A percentile compares a stretch with the other conserved stretches of the same genome.
phyloP scores from a whole-genome alignment of 306 rosid genomes.

The Psophocarpus tetragonolobus region DNA sequence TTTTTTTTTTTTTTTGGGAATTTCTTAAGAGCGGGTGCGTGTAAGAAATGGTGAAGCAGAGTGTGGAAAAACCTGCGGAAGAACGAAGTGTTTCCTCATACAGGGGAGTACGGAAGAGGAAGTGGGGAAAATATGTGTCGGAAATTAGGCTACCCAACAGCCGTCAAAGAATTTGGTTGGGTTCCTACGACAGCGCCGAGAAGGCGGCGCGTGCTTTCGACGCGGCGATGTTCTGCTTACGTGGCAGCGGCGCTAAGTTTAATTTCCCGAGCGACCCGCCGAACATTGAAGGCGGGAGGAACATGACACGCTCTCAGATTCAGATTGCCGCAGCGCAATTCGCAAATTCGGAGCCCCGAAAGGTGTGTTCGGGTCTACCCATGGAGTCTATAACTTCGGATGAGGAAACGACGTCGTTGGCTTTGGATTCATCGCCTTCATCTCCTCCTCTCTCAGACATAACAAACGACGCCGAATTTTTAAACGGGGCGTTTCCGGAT shows the following conservation, averaged over 20 bases:
- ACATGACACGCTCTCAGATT: slow-evolving; percentile 51
- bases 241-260: slow-evolving; percentile 60
- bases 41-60: slow-evolving; percentile 41
- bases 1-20: background rate
- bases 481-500: slow-evolving; percentile 33
- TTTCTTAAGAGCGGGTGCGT: background rate
- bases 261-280: slow-evolving; percentile 75
- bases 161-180: slow-evolving; percentile 81
- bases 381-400: background rate
- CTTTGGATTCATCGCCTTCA: slow-evolving; percentile 29
- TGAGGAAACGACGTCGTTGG: background rate
- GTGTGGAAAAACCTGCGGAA: slow-evolving; percentile 9
- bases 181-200: slow-evolving; percentile 71
- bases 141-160: slow-evolving; percentile 84
- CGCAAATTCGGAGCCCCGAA: slow-evolving; percentile 48
- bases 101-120: slow-evolving; percentile 73
- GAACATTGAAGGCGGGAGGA: slow-evolving; percentile 47
- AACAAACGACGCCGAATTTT: slow-evolving; percentile 34
- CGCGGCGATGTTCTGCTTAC: slow-evolving; percentile 76
- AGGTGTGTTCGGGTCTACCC: background rate
- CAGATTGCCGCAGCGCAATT: slow-evolving; percentile 59
- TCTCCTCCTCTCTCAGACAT: slow-evolving; percentile 53
- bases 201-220: slow-evolving; percentile 92
- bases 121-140: slow-evolving; percentile 87
- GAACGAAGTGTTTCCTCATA: slow-evolving; percentile 38